Conservation (phyloP, 2,329 filamentous ascomycete genomes). For the Geosmithia morbida region DNA sequence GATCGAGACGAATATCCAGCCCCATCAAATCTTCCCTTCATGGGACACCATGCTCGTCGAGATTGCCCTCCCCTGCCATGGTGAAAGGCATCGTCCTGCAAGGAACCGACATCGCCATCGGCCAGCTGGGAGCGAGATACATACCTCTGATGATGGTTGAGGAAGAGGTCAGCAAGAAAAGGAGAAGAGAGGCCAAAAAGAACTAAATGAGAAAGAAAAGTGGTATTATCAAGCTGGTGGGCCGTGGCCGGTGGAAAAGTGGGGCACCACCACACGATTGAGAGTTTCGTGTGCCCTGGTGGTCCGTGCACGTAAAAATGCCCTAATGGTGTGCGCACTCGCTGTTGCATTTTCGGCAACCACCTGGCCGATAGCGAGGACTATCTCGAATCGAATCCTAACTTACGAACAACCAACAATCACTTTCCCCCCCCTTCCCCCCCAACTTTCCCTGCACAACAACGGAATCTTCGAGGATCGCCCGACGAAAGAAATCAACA, state of each 20-base stretch:
- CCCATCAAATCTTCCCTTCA: background rate
- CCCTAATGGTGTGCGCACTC: constrained; percentile 23
- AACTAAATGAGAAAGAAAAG: constrained; percentile 2
- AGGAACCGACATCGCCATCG: constrained; percentile 15
- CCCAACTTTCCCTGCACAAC: constrained; percentile 11
- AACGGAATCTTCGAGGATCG: constrained; percentile 52
- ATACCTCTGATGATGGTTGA: constrained; percentile 25
- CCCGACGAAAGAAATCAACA: constrained; percentile 40
- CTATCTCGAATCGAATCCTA: background rate
- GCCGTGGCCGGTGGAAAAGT: background rate
- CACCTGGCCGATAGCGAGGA: constrained; percentile 7
- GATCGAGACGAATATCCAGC: too few species aligned
- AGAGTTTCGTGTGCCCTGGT: constrained; percentile 21
- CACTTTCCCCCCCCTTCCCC: constrained; percentile 12
- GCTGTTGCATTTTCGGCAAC: constrained; percentile 11
- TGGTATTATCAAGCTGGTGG: background rate
- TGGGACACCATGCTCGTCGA: constrained; percentile 12
- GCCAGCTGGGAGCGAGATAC: constrained; percentile 13
- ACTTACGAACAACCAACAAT: constrained; percentile 7
- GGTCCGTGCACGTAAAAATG: constrained; percentile 27
- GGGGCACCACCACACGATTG: background rate
- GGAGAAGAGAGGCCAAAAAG: constrained; percentile 5
- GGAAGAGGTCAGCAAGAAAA: constrained; percentile 7
- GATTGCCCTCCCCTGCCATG: constrained; percentile 52
- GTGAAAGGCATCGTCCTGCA: constrained; percentile 27